Evolutionary conservation across 1,139 yeast species (phyloP).

Genomic region (Geotrichum histeridarum): DNA sequence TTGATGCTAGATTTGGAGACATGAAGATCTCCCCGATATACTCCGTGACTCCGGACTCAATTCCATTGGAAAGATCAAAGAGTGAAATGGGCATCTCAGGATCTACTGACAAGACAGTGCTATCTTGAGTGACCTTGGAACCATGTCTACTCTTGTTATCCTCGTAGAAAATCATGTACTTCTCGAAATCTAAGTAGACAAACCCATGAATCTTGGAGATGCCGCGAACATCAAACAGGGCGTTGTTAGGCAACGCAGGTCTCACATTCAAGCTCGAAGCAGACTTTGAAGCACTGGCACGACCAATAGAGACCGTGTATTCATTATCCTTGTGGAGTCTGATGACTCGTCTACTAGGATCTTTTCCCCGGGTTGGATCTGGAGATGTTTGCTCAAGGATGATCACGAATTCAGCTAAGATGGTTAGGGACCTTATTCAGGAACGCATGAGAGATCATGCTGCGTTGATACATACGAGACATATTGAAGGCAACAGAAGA

Average conservation of each 20-base stretch:
- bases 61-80: neutral
- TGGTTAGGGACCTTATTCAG: too few species aligned
- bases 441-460: too few species aligned
- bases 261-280: neutral
- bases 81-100: neutral
- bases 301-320: conserved; percentile 10
- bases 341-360: conserved; percentile 1
- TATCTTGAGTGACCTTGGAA: conserved; percentile 4
- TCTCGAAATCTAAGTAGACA: conserved; percentile 10
- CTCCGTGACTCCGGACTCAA: neutral
- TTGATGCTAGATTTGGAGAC: conserved; percentile 3
- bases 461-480: too few species aligned
- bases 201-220: conserved; percentile 26
- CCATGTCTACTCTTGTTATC: conserved; percentile 26
- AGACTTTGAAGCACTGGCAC: conserved; percentile 3
- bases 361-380: neutral
- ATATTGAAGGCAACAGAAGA: too few species aligned
- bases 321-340: neutral
- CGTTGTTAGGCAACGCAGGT: conserved; percentile 16
- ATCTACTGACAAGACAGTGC: neutral
- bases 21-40: conserved; percentile 5
- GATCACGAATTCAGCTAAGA: too few species aligned
- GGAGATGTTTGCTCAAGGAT: conserved; percentile 5
- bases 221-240: conserved; percentile 22
- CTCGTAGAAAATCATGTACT: conserved; percentile 19